Evolutionary conservation across 805 yeast genomes (phyloP).

Genomic region (Wickerhamomyces rabaulensis): DNA sequence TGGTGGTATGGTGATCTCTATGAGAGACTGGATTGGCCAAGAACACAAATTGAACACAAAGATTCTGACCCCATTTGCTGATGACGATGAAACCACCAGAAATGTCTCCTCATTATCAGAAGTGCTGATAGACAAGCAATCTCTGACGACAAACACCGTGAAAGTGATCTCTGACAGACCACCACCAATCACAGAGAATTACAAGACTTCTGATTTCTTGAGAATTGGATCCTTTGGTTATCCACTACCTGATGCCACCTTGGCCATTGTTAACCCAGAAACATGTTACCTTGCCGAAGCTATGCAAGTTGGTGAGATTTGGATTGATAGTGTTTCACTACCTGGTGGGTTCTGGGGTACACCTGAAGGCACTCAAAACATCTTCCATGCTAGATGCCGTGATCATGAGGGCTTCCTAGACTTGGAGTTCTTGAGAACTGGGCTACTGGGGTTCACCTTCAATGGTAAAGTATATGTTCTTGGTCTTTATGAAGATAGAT

Average conservation of each 20-base stretch:
- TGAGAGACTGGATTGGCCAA: constrained; percentile 85
- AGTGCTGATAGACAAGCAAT: constrained; percentile 66
- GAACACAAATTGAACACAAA: constrained; percentile 56
- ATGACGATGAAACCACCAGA: constrained; percentile 30
- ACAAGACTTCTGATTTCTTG: constrained; percentile 40
- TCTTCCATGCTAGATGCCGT: constrained; percentile 77
- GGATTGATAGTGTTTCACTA: constrained; percentile 93
- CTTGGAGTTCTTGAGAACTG: constrained; percentile 82
- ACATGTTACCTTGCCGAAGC: constrained; percentile 67
- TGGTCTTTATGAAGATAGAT: constrained; percentile 88
- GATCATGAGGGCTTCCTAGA: constrained; percentile 68
- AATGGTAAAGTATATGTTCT: constrained; percentile 84
- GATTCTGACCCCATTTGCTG: constrained; percentile 31
- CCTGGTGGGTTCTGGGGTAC: constrained; percentile 86
- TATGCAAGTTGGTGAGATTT: constrained; percentile 88
- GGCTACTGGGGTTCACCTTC: constrained; percentile 81
- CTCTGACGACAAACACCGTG: constrained; percentile 67
- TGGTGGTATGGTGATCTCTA: constrained; percentile 93
- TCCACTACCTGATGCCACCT: constrained; percentile 89
- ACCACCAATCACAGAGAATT: constrained; percentile 40
- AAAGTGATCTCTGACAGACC: constrained; percentile 59
- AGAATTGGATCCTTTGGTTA: constrained; percentile 90
- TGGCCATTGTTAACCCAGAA: constrained; percentile 94
- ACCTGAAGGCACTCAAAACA: constrained; percentile 59
- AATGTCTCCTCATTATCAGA: constrained; percentile 42